Evolutionary conservation across 2,329 filamentous ascomycete species (phyloP).

Genomic region (Tetracladium maxilliforme): DNA sequence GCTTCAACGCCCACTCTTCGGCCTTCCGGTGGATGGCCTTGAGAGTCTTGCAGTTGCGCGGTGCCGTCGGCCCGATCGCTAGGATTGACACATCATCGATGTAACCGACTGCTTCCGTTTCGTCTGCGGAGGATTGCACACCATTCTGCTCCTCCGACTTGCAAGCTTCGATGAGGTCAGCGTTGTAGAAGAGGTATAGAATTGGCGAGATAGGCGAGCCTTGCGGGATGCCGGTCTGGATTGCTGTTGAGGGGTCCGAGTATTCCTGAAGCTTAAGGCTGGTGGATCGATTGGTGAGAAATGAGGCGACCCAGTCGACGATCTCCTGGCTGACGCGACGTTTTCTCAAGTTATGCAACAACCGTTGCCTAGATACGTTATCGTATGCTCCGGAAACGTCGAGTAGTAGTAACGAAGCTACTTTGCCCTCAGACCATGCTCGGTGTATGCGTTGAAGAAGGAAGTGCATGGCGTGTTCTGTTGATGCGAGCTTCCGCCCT

Average conservation of each 20-base stretch:
- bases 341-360: slow-evolving; percentile 11
- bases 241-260: slow-evolving; percentile 5
- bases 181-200: slow-evolving; percentile 17
- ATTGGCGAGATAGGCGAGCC: slow-evolving; percentile 15
- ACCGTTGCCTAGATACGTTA: slow-evolving; percentile 10
- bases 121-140: too few relatives aligned
- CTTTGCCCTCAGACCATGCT: slow-evolving; percentile 7
- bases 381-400: slow-evolving; percentile 16
- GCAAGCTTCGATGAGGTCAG: slow-evolving; percentile 11
- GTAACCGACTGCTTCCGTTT: slow-evolving; percentile 5
- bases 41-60: slow-evolving; percentile 4
- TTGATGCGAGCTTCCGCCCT: slow-evolving; percentile 10
- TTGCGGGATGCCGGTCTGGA: slow-evolving; percentile 12
- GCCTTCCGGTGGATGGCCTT: slow-evolving; percentile 2
- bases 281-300: slow-evolving; percentile 7
- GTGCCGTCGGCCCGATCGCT: slow-evolving; percentile 4
- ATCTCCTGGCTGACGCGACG: slow-evolving; percentile 6
- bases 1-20: slow-evolving; percentile 4
- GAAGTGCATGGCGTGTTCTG: slow-evolving; percentile 12
- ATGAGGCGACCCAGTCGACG: slow-evolving; percentile 9
- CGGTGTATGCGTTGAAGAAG: slow-evolving; percentile 12
- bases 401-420: slow-evolving; percentile 15
- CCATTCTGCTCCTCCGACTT: slow-evolving; percentile 3
- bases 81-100: slow-evolving; percentile 7
- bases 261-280: slow-evolving; percentile 7